Evolutionary conservation across 2,329 filamentous ascomycete genomes (phyloP).

Genomic region (Colletotrichum sidae): DNA sequence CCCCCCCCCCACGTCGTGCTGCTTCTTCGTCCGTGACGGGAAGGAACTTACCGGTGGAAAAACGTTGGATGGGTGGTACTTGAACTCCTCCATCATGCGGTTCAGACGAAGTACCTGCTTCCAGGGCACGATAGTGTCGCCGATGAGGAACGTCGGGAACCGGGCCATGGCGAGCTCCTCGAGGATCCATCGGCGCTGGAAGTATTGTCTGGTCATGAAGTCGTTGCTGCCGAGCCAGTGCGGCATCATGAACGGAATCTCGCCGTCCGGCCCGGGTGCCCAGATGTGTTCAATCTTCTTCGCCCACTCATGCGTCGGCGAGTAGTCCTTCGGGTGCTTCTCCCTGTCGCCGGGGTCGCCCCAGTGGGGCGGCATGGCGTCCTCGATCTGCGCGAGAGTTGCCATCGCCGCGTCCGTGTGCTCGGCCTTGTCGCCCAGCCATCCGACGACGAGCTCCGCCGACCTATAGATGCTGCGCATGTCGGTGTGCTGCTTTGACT

Average conservation of each 20-base stretch:
- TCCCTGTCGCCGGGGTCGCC: slow-evolving; percentile 48
- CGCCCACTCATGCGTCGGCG: slow-evolving; percentile 47
- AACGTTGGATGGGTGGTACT: slow-evolving; percentile 45
- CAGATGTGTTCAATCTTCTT: slow-evolving; percentile 43
- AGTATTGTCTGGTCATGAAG: slow-evolving; percentile 48
- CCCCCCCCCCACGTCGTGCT: no score
- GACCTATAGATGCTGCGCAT: slow-evolving; percentile 45
- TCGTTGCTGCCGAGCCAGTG: slow-evolving; percentile 42
- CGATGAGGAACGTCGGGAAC: slow-evolving; percentile 45
- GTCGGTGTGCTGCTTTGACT: slow-evolving; percentile 43
- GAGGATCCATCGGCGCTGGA: slow-evolving; percentile 51
- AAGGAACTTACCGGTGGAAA: slow-evolving; percentile 42
- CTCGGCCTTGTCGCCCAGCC: slow-evolving; percentile 45
- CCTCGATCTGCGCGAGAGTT: slow-evolving; percentile 44
- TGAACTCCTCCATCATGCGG: slow-evolving; percentile 50
- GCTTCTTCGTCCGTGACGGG: no score
- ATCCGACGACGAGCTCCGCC: slow-evolving; percentile 48
- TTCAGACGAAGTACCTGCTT: slow-evolving; percentile 49
- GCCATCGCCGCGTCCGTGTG: slow-evolving; percentile 44
- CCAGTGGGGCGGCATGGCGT: slow-evolving; percentile 46
- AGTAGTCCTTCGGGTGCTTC: slow-evolving; percentile 48
- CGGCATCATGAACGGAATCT: slow-evolving; percentile 39
- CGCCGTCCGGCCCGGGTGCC: slow-evolving; percentile 40
- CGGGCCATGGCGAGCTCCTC: slow-evolving; percentile 50
- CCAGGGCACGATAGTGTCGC: slow-evolving; percentile 51